These are phyloP conservation scores for Trametopsis cervina DNA, from an alignment of 768 basidiomycete genomes.

Conservation along the genomic window DNA sequence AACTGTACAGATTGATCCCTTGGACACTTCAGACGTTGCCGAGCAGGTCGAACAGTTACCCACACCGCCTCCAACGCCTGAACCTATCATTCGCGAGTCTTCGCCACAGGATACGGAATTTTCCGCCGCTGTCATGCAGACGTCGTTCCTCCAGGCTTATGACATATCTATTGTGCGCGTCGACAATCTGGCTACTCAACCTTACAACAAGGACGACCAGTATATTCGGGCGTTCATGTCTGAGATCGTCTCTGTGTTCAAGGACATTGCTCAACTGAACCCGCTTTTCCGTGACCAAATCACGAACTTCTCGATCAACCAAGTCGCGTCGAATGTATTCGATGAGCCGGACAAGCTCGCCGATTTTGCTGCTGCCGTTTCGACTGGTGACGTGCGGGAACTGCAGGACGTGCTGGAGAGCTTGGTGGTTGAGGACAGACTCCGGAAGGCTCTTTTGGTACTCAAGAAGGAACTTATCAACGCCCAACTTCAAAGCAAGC, in stretches of 20 bases:
- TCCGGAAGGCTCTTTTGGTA: conserved; percentile 85
- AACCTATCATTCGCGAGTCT: conserved; percentile 5
- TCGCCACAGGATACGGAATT: conserved; percentile 1
- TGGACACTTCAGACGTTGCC: conserved; percentile 17
- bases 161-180: conserved; percentile 85
- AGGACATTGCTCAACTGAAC: conserved; percentile 95
- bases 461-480: conserved; percentile 98
- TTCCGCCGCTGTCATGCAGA: conserved; percentile 59
- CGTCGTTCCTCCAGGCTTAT: conserved; percentile 77
- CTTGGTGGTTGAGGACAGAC: conserved; percentile 76
- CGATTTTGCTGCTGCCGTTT: conserved; percentile 95
- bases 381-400: conserved; percentile 86
- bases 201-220: conserved; percentile 90
- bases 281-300: conserved; percentile 98
- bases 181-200: conserved; percentile 71
- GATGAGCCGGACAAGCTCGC: conserved; percentile 97
- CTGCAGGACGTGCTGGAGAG: conserved; percentile 91
- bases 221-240: conserved; percentile 94
- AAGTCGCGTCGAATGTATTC: conserved; percentile 88
- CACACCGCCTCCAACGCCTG: conserved; percentile 25
- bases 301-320: conserved; percentile 91
- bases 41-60: conserved; percentile 29
- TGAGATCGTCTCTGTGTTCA: conserved; percentile 95
- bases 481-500: conserved; percentile 89
- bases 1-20: conserved; percentile 28